Evolutionary conservation across 768 basidiomycete genomes (phyloP).

Genomic region (Chalciporus sphaerocephalus): DNA sequence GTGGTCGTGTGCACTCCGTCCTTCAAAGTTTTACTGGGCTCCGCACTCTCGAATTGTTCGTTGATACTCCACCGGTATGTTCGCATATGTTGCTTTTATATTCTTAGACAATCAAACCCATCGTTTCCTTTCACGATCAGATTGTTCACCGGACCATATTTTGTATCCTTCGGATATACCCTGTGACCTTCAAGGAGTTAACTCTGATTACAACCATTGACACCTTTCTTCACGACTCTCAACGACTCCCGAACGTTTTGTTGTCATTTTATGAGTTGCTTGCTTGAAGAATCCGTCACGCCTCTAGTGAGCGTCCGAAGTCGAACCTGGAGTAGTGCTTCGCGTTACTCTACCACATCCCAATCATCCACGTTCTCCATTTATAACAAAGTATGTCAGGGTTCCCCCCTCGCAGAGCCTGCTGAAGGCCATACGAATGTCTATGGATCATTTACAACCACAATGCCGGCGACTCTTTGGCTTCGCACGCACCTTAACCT

Average conservation of each 20-base stretch:
- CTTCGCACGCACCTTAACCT: constrained; percentile 23
- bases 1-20: constrained; percentile 22
- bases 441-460: constrained; percentile 40
- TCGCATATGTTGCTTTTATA: not conserved
- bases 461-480: constrained; percentile 30
- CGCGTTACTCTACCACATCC: constrained; percentile 20
- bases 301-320: constrained; percentile 5
- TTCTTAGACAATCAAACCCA: not conserved
- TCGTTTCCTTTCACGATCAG: not conserved
- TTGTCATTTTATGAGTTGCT: not conserved
- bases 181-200: too few relatives aligned
- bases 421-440: constrained; percentile 24
- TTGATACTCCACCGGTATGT: not conserved
- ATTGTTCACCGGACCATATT: not conserved
- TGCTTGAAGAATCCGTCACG: not conserved
- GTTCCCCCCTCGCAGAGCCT: constrained; percentile 21
- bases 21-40: not conserved
- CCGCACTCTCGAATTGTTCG: not conserved
- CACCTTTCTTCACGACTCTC: too few relatives aligned
- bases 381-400: constrained; percentile 21
- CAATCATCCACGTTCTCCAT: constrained; percentile 25
- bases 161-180: not conserved
- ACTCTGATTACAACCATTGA: too few relatives aligned
- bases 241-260: not conserved
- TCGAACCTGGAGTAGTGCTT: constrained; percentile 20